Base-by-base conservation (phyloP, 805 yeast genomes). In the Wickerhamomyces mucosus region DNA sequence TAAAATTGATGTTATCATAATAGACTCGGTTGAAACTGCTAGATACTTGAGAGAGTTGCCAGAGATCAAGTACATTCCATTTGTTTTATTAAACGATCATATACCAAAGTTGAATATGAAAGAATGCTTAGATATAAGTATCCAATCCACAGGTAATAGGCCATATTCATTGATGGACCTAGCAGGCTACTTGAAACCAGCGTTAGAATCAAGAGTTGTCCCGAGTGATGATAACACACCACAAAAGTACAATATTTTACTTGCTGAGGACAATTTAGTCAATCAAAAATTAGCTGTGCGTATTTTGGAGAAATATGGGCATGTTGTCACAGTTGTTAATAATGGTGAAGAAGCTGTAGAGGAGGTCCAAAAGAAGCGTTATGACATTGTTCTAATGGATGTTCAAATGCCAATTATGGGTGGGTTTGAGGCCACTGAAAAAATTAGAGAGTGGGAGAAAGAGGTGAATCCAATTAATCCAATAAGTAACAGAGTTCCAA, bases 391-490 rank as follows among this genome's bases (percentile, higher is more conserved):
- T 14, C 67, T 84, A 43, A 84, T 84, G 95, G 95, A 84, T 59
- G 94, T 84, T 27, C 95, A 84, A 55, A 84, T 84, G 95, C 95
- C 95, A 7, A 83, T 82, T 12, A 85, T 84, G 92, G 94, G 95
- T 18, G 95, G 95, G 0, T 84, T 84, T 53, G 95, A 84, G 50
- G 94, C 95, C 3, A 83, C 95, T 2, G 83, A 78, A 28, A 74
- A 75, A 55, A 84, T 84, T 33, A 65, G 95, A 44, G 85, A 80
- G 49, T 83, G 94, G 94, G 95, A 84, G 56, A 74, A 70, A 61
- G 79, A 78, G 55, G 68, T 75, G 15, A 76, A 78, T 40, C 85
- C 88, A 27, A 72, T 74, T 15, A 78, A 75, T 50, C 69, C 78
- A 7, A 67, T 77, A 31, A 68, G 81, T 20, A 75, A 78, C 38